Evolutionary conservation across 2,329 filamentous ascomycete species (phyloP), one percentile per base, ranked within the genome.

Genomic region (Aspergillus tamarii): DNA sequence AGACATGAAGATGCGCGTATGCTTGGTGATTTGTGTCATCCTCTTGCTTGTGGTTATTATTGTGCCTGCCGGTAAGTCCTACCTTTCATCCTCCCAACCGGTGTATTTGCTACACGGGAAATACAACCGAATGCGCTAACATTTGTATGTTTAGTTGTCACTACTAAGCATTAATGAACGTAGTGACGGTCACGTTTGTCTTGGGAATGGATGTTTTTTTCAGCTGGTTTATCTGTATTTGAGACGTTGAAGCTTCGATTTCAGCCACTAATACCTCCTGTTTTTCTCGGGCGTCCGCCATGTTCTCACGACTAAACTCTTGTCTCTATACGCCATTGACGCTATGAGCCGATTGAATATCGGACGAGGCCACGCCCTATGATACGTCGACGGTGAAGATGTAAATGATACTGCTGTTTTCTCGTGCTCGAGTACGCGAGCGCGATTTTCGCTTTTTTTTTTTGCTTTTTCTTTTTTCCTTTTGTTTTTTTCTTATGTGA

Each of bases 1-100:
- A 87, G 94, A 98, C 77, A 96, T 97, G 93, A 98, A 98, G 89
- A 99, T 99, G 95, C 90, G 95, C 80, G 95, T 97, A 85, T 98
- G 94, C 83, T 85, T 99, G 67, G 91, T 96, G 77, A 85, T 89
- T 64, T 95, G 94, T 75, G 91, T 99, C 81, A 91, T 98, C 79
- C 87, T 98, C 72, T 85, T 99, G 73, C 87, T 99, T 71, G 84
- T 96, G 72, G 88, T 99, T 80, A 98, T 99, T 78, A 95, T 99
- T 76, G 89, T 98, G 72, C 95, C 95, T 70, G 86, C 91, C 72
- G 93, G 94, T 97, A 88, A 77, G 89, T 81, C 43, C 34, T 45
- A 62, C 58, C 53, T 57, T 28, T 48, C n/a, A 9, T 45, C 8
- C 10, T 36, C 59, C 55, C 48, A 57, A 36, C 34, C 54, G 43